These are phyloP conservation scores for Arachis monticola DNA, from an alignment of 331 rosid species.

Conservation along the genomic window DNA sequence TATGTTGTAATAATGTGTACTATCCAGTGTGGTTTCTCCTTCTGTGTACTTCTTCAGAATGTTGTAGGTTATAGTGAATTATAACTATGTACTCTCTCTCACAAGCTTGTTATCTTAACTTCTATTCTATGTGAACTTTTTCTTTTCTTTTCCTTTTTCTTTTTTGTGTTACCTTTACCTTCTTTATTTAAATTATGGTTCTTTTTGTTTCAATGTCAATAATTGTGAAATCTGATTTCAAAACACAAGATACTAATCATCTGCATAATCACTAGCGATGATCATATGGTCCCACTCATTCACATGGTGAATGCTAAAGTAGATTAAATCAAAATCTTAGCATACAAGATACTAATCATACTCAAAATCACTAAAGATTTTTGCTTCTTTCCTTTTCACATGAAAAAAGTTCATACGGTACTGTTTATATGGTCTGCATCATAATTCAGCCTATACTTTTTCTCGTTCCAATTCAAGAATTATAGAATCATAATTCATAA, in stretches of 20 bases:
- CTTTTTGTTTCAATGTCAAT: slow-evolving; percentile 41
- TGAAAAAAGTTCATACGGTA: slow-evolving; percentile 27
- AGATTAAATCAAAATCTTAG: slow-evolving; percentile 27
- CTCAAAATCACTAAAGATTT: no score
- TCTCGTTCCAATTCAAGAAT: slow-evolving; percentile 9
- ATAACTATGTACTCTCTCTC: slow-evolving; percentile 55
- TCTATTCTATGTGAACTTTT: slow-evolving; percentile 45
- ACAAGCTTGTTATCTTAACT: slow-evolving; percentile 54
- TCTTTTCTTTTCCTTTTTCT: not conserved
- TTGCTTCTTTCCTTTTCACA: slow-evolving; percentile 32
- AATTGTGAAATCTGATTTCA: slow-evolving; percentile 46
- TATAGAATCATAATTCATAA: not conserved
- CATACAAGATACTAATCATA: no score
- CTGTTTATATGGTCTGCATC: slow-evolving; percentile 1
- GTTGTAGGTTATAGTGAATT: slow-evolving; percentile 62
- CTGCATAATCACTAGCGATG: slow-evolving; percentile 34
- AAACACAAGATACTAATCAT: slow-evolving; percentile 42
- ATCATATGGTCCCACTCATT: slow-evolving; percentile 39
- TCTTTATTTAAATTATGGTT: slow-evolving; percentile 13
- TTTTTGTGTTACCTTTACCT: slow-evolving; percentile 31
- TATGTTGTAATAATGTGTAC: slow-evolving; percentile 65
- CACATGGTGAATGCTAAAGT: slow-evolving; percentile 43
- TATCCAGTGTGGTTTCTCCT: slow-evolving; percentile 54
- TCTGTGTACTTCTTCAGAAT: slow-evolving; percentile 52
- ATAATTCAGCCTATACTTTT: slow-evolving; percentile 10